phyloP scores from a whole-genome alignment of 2,329 filamentous ascomycete species.

The Geosmithia flava region DNA sequence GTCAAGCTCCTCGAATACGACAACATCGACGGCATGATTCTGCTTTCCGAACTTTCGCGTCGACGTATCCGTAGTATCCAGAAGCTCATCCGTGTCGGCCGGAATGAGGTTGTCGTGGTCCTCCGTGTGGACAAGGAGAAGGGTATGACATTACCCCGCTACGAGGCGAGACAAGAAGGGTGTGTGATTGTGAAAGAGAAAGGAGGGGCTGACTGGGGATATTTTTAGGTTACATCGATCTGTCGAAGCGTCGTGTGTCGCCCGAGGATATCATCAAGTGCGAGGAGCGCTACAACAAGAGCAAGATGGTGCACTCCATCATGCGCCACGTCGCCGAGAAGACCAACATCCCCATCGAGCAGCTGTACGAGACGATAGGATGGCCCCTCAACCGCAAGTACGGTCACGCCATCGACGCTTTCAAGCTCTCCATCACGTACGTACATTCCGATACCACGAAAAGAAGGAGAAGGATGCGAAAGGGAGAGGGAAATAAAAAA shows the following conservation, averaged over 20 bases:
- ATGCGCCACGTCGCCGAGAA: conserved; percentile 98
- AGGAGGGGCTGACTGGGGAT: conserved; percentile 6
- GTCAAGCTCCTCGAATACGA: conserved; percentile 99
- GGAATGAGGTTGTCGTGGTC: conserved; percentile 97
- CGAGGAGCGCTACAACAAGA: conserved; percentile 99
- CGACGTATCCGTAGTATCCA: conserved; percentile 98
- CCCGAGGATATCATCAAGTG: conserved; percentile 97
- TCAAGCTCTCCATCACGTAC: conserved; percentile 97
- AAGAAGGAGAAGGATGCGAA: background rate
- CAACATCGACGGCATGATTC: conserved; percentile 99
- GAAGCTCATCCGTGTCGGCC: conserved; percentile 94
- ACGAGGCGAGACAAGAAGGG: conserved; percentile 2
- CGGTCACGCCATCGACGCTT: conserved; percentile 91
- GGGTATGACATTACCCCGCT: conserved; percentile 34
- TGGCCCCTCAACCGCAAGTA: conserved; percentile 98
- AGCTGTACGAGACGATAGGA: conserved; percentile 83
- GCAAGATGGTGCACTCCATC: conserved; percentile 98
- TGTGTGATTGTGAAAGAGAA: background rate
- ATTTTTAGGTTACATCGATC: conserved; percentile 70
- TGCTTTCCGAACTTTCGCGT: conserved; percentile 93
- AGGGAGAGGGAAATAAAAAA: background rate
- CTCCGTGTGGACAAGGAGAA: conserved; percentile 99
- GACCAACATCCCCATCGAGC: conserved; percentile 86
- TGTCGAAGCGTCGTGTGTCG: conserved; percentile 95
- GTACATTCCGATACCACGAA: conserved; percentile 13